Evolutionary conservation across 2,329 filamentous ascomycete genomes (phyloP).

Genomic region (Fusarium protoensiforme): DNA sequence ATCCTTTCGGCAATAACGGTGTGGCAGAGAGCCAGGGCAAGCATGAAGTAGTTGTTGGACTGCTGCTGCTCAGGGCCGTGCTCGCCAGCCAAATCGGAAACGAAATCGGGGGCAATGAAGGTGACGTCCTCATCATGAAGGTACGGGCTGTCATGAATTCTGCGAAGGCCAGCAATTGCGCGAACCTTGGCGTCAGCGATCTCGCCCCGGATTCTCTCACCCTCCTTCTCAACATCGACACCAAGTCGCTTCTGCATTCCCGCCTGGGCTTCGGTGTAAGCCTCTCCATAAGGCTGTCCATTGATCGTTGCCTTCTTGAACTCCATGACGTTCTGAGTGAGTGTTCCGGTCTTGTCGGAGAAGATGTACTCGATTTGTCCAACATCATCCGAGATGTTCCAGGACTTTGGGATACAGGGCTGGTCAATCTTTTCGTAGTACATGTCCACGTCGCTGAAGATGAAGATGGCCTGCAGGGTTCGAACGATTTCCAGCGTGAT

Average conservation of each 20-base stretch:
- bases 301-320: constrained; percentile 99
- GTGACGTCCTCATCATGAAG: constrained; percentile 90
- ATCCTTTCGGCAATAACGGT: constrained; percentile 92
- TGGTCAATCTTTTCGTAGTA: constrained; percentile 96
- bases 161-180: constrained; percentile 79
- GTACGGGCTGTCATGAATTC: constrained; percentile 89
- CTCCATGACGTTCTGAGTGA: constrained; percentile 99
- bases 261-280: constrained; percentile 95
- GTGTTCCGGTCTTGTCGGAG: constrained; percentile 95
- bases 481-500: constrained; percentile 97
- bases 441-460: constrained; percentile 96
- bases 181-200: constrained; percentile 81
- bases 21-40: constrained; percentile 94
- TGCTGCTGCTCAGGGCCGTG: constrained; percentile 80
- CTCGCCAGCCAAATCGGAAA: constrained; percentile 82
- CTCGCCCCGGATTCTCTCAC: constrained; percentile 75
- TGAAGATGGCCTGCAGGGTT: constrained; percentile 93
- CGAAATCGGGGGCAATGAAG: constrained; percentile 91
- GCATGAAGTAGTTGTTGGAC: constrained; percentile 91
- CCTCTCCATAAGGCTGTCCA: constrained; percentile 95
- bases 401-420: constrained; percentile 95
- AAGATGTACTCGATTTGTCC: constrained; percentile 99
- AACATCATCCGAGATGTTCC: constrained; percentile 98
- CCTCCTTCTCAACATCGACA: constrained; percentile 85
- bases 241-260: constrained; percentile 95